These are phyloP conservation scores for Colletotrichum phormii DNA, from an alignment of 2,329 filamentous ascomycete species.

Conservation along the genomic window DNA sequence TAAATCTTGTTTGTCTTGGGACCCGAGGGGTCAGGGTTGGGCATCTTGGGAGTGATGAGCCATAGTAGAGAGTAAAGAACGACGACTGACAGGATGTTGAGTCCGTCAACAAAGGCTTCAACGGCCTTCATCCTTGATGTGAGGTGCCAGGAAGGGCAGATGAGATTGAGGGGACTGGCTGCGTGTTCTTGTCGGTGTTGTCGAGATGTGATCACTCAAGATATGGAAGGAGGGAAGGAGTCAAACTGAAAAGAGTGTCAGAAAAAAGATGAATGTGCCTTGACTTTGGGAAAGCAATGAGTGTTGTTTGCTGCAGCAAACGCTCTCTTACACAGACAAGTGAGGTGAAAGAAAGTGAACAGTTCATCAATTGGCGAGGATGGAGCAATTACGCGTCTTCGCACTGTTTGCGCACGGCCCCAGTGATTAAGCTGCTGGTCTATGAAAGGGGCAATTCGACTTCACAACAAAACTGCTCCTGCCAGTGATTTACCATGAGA, in stretches of 20 bases:
- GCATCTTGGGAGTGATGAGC: conserved; percentile 25
- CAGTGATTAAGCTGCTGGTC: neutral
- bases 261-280: neutral
- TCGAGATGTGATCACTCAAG: neutral
- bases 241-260: neutral
- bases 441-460: neutral
- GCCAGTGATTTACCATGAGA: neutral
- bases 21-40: conserved; percentile 10
- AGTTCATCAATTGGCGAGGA: conserved; percentile 14
- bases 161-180: neutral
- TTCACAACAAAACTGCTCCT: neutral
- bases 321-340: neutral
- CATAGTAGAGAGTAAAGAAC: conserved; percentile 22
- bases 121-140: conserved; percentile 28
- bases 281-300: neutral
- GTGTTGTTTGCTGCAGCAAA: neutral
- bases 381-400: conserved; percentile 4
- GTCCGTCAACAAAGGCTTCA: conserved; percentile 30
- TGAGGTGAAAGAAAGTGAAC: conserved; percentile 25
- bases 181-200: neutral
- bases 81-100: conserved; percentile 29
- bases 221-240: neutral
- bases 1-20: conserved; percentile 30
- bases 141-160: neutral
- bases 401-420: conserved; percentile 25